Percentiles rank a stretch among this genome's conserved stretches.
phyloP scores from a whole-genome alignment of 208 protist species.

The Borovskyia barvae region DNA sequence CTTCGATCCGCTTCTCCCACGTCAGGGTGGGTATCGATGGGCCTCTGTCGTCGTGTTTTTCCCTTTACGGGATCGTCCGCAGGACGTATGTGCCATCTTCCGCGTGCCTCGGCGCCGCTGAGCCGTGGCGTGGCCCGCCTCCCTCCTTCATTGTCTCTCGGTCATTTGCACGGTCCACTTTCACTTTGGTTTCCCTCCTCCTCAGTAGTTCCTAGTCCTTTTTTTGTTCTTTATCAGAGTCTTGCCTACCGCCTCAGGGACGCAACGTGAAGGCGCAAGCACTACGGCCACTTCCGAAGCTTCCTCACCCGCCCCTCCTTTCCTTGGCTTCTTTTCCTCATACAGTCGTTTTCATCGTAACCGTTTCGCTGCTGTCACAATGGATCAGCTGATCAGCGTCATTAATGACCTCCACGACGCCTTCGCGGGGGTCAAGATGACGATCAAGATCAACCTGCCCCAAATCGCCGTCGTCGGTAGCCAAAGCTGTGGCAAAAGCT shows the following conservation, averaged over 20 bases:
- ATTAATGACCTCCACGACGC: constrained; percentile 98
- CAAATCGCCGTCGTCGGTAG: constrained; percentile 99
- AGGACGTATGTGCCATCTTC: too few relatives aligned
- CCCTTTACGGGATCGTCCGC: too few relatives aligned
- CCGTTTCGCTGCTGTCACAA: constrained; percentile 15
- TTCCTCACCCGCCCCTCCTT: too few relatives aligned
- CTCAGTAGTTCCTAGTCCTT: constrained; percentile 1
- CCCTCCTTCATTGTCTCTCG: too few relatives aligned
- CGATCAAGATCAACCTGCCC: constrained; percentile 95
- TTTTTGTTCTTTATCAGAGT: background rate
- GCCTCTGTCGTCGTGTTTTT: too few relatives aligned
- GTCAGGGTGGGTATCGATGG: too few relatives aligned
- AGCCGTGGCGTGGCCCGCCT: too few relatives aligned
- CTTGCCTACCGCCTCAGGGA: too few relatives aligned
- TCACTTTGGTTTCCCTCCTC: background rate
- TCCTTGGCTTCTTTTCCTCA: background rate
- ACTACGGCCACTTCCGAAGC: too few relatives aligned
- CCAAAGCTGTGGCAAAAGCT: constrained; percentile 96
- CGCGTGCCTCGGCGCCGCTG: too few relatives aligned
- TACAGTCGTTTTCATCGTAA: background rate
- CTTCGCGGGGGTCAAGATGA: constrained; percentile 89
- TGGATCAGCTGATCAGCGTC: constrained; percentile 96
- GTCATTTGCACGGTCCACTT: background rate
- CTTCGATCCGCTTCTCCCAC: constrained; percentile 5
- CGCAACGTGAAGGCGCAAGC: too few relatives aligned